Conservation (phyloP, 768 basidiomycete genomes). For the Termitomyces titanicus region DNA sequence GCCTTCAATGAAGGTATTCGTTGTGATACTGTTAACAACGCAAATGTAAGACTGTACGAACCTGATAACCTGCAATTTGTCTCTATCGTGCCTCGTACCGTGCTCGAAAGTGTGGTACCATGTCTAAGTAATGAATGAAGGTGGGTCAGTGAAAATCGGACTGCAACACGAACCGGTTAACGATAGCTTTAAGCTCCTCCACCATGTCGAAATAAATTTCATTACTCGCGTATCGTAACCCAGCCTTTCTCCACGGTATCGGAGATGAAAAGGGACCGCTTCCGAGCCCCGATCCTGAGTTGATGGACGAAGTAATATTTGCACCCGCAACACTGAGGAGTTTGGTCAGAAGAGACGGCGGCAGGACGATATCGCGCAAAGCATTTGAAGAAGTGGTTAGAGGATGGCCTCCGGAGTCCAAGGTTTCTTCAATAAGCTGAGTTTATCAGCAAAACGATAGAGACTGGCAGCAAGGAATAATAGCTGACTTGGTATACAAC, state of each 20-base stretch:
- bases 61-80: conserved; percentile 77
- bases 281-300: conserved; percentile 39
- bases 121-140: conserved; percentile 39
- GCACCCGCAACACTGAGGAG: conserved; percentile 51
- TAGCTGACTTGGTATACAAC: conserved; percentile 80
- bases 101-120: conserved; percentile 62
- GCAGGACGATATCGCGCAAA: conserved; percentile 89
- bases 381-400: conserved; percentile 88
- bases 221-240: conserved; percentile 79
- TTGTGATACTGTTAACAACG: background rate
- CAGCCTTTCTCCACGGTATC: conserved; percentile 90
- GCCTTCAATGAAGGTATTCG: conserved; percentile 38
- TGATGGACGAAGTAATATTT: conserved; percentile 44
- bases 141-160: background rate
- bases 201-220: conserved; percentile 92
- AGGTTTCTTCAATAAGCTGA: conserved; percentile 91
- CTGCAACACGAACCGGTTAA: conserved; percentile 58
- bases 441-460: conserved; percentile 4
- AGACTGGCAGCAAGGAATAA: background rate
- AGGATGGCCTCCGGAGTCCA: conserved; percentile 90
- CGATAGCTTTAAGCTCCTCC: conserved; percentile 76
- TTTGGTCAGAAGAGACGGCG: conserved; percentile 83
- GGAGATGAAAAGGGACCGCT: conserved; percentile 75
- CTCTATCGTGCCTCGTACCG: conserved; percentile 75
- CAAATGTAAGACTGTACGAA: conserved; percentile 20